Base-by-base conservation (phyloP, 495 filamentous ascomycete genomes). In the Aspergillus affinis region DNA sequence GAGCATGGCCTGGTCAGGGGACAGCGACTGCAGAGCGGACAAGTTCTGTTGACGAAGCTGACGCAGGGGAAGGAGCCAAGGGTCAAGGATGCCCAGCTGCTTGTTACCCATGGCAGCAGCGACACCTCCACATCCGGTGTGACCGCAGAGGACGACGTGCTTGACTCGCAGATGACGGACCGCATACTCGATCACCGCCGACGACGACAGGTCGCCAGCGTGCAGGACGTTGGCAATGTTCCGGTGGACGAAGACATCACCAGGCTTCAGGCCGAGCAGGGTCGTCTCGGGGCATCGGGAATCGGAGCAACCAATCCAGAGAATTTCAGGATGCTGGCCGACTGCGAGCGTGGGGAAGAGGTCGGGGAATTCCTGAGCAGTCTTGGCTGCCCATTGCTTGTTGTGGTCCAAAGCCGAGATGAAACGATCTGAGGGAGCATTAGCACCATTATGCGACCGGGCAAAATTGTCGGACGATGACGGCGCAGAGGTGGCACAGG, bases 231-330 rank as follows among this genome's bases (percentile, higher is more conserved):
- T 97, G 71, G 91, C 92, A 73, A 97, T 94, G 80, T 96, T 96
- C 71, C 92, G 90, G 81, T 96, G 92, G 55, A 91, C 88, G 73
- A 97, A 97, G 63, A 96, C 87, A 65, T 97, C 91, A 63, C 92
- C 92, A 4, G 92, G 92, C 60, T 91, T 80, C 49, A 92, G 82
- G 62, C 86, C 86, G 5, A 92, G 81, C 65, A 97, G 78, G 57
- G 88, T 92, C 12, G 92, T 96, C 72, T 97, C 92, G 1, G 92
- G 92, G 68, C 89, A 87, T 60, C 92, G 89, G 19, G 88, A 90
- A 80, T 97, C 92, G 62, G 91, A 90, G 82, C 92, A 97, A 66
- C 92, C 92, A 64, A 97, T 81, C 92, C 92, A 97, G 63, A 97
- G 86, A 68, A 94, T 90, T 61, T 86, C 74, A 0, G 92, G 92